phyloP scores from a whole-genome alignment of 2,329 filamentous ascomycete species.

The Fusarium poae region DNA sequence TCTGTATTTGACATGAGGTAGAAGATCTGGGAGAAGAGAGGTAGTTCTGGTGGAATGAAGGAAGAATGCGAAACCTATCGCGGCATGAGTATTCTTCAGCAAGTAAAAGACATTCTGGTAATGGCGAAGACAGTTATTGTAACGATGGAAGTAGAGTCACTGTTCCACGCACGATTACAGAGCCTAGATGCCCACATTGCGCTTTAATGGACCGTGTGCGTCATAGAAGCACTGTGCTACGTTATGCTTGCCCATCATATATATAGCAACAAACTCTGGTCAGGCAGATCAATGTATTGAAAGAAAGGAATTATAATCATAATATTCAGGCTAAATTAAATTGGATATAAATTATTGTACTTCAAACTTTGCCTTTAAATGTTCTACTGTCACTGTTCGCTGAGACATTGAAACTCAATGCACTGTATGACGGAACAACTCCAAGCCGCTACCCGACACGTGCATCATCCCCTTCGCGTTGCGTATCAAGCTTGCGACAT shows the following conservation, averaged over 20 bases:
- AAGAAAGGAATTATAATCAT: too few species aligned
- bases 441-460: conserved; percentile 47
- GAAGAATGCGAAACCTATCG: conserved; percentile 1
- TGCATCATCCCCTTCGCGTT: conserved; percentile 45
- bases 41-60: not conserved
- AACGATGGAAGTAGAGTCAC: conserved; percentile 17
- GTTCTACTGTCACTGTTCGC: too few species aligned
- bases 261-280: not conserved
- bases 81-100: conserved; percentile 17
- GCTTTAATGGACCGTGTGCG: not conserved
- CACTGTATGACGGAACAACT: conserved; percentile 52
- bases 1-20: conserved; percentile 5
- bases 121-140: conserved; percentile 27
- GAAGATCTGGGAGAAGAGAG: not conserved
- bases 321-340: not conserved
- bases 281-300: not conserved
- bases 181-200: conserved; percentile 6
- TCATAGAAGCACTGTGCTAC: not conserved
- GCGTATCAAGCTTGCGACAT: conserved; percentile 52
- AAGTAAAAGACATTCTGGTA: conserved; percentile 39
- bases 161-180: conserved; percentile 9
- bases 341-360: not conserved
- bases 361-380: not conserved
- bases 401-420: not conserved
- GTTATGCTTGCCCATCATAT: not conserved